These are phyloP conservation scores for Mastigamoeba balamuthi DNA, from an alignment of 78 protist genomes.

Conservation along the genomic window DNA sequence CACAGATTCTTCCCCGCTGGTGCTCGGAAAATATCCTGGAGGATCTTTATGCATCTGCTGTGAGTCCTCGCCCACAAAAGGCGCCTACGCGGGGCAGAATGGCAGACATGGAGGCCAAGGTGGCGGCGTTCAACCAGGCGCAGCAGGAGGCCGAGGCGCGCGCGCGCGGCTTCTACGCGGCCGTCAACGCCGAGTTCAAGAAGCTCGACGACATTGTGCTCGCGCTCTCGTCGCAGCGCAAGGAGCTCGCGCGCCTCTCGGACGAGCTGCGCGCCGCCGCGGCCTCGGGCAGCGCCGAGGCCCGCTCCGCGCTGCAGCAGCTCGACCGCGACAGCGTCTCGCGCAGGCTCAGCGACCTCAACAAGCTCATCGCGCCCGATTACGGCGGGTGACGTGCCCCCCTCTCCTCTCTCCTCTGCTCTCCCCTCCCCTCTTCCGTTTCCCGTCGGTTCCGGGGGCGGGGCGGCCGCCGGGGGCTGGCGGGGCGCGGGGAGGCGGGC, in stretches of 20 bases:
- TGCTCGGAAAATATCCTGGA: too few species aligned
- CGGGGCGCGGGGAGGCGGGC: too few species aligned
- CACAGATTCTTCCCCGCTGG: too few species aligned
- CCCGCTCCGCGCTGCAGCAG: not conserved
- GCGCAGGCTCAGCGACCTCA: too few species aligned
- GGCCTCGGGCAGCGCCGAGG: not conserved
- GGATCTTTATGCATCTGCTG: too few species aligned
- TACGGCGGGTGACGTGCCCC: not conserved
- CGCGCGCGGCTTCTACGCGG: not conserved
- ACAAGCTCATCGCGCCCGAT: not conserved
- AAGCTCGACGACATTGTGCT: not conserved
- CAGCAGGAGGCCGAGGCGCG: not conserved
- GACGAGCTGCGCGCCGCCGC: not conserved
- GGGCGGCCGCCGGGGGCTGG: too few species aligned
- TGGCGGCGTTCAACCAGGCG: too few species aligned
- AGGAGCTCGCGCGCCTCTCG: not conserved
- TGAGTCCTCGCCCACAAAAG: too few species aligned
- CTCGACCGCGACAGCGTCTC: too few species aligned
- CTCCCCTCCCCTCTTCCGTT: not conserved
- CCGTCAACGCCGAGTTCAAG: not conserved
- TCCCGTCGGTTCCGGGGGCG: not conserved
- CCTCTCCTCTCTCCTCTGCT: not conserved
- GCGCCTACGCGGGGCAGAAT: too few species aligned
- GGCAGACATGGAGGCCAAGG: too few species aligned
- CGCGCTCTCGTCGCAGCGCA: not conserved